Evolutionary conservation across 176 grass and related monocot species (phyloP).

Genomic region (Ensete ventricosum): DNA sequence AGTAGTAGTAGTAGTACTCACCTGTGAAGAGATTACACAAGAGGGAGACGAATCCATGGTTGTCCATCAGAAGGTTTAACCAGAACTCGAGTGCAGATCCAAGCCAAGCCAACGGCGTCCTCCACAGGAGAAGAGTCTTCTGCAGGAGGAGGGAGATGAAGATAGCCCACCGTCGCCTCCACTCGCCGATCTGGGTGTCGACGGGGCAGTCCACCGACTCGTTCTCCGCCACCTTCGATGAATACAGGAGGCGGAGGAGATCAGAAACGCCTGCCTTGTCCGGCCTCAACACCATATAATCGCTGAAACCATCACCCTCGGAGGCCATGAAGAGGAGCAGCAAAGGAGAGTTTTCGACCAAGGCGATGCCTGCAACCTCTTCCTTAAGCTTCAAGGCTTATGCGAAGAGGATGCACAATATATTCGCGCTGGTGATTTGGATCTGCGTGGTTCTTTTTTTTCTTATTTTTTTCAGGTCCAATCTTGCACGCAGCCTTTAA

Average conservation of each 20-base stretch:
- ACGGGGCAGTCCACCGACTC: constrained; percentile 36
- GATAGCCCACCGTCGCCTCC: constrained; percentile 25
- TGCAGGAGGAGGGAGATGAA: constrained; percentile 43
- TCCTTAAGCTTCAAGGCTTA: too few relatives aligned
- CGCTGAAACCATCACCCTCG: constrained; percentile 42
- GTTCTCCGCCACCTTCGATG: constrained; percentile 41
- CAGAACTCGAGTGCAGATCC: constrained; percentile 30
- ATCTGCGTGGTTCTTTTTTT: too few relatives aligned
- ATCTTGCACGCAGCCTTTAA: too few relatives aligned
- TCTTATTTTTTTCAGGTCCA: too few relatives aligned
- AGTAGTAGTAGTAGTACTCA: neutral
- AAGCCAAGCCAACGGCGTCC: constrained; percentile 19
- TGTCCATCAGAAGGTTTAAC: constrained; percentile 21
- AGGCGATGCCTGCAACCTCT: too few relatives aligned
- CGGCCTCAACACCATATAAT: constrained; percentile 50
- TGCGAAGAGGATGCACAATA: too few relatives aligned
- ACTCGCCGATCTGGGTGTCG: constrained; percentile 30
- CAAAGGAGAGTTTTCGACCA: too few relatives aligned
- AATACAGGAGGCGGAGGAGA: constrained; percentile 45
- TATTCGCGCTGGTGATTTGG: too few relatives aligned
- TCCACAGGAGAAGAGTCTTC: constrained; percentile 16
- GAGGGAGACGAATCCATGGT: neutral
- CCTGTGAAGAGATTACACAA: neutral
- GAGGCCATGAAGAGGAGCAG: neutral
- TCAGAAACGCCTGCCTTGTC: constrained; percentile 34